These are phyloP conservation scores for Clavispora phyllophila DNA, from an alignment of 805 yeast genomes.

Conservation along the genomic window DNA sequence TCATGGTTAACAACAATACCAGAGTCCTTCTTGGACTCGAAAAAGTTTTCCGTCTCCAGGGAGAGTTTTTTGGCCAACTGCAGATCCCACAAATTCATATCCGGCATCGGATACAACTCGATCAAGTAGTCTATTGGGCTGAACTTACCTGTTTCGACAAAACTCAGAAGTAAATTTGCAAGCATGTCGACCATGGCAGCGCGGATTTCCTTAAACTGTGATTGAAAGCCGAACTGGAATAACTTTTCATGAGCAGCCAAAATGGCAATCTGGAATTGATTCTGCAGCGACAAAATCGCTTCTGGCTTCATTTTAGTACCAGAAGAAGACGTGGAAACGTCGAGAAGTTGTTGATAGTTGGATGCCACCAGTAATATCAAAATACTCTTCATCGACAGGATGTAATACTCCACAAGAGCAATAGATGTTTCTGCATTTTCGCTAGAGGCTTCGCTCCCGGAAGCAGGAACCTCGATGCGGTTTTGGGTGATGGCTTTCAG, in stretches of 20 bases:
- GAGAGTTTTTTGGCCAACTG: conserved; percentile 16
- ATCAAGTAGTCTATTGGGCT: conserved; percentile 31
- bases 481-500: conserved; percentile 21
- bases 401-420: conserved; percentile 26
- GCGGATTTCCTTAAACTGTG: conserved; percentile 31
- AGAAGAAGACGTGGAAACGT: conserved; percentile 31
- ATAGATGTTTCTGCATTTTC: conserved; percentile 16
- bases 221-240: conserved; percentile 25
- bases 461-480: conserved; percentile 10
- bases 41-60: conserved; percentile 16
- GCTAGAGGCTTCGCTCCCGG: neutral
- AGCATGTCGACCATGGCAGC: conserved; percentile 33
- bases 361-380: conserved; percentile 29
- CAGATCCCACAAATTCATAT: conserved; percentile 25
- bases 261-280: conserved; percentile 29
- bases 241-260: conserved; percentile 27
- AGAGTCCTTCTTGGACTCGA: conserved; percentile 4
- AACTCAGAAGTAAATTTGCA: conserved; percentile 29
- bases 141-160: conserved; percentile 36
- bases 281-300: conserved; percentile 35
- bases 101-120: conserved; percentile 27
- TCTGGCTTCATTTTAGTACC: conserved; percentile 41
- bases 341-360: conserved; percentile 34
- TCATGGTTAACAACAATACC: conserved; percentile 15
- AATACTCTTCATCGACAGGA: conserved; percentile 27